Percentiles rank a stretch among this genome's conserved stretches.
phyloP scores from a whole-genome alignment of 2,329 filamentous ascomycete species.

The Aureobasidium sp. region DNA sequence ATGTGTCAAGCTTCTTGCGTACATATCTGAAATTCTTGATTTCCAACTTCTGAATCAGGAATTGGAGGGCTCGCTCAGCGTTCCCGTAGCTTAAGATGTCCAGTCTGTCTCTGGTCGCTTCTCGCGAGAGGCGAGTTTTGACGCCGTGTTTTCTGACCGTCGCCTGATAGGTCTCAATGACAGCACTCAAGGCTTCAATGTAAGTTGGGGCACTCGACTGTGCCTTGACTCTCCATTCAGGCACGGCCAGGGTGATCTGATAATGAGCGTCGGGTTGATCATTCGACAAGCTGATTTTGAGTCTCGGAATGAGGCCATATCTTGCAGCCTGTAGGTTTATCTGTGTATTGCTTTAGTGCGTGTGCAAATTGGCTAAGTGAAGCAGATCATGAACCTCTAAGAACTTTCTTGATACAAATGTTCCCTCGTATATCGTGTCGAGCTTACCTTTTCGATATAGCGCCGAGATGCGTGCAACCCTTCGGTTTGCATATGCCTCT shows the following conservation, averaged over 20 bases:
- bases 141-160: background rate
- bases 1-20: background rate
- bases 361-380: too few species aligned
- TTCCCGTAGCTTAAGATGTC: background rate
- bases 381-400: background rate
- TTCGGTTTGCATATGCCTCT: background rate
- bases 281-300: background rate
- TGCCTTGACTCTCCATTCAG: background rate
- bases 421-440: background rate
- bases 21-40: background rate
- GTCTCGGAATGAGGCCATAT: background rate
- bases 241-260: background rate
- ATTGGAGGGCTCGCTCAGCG: background rate
- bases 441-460: background rate
- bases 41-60: background rate
- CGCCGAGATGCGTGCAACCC: background rate
- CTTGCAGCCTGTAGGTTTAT: background rate
- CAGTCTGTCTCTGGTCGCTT: background rate
- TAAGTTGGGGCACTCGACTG: background rate
- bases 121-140: background rate
- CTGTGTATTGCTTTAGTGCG: background rate
- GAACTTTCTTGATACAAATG: background rate
- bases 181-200: background rate
- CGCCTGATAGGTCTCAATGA: background rate
- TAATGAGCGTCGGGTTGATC: background rate